phyloP scores from a whole-genome alignment of 805 yeast genomes.

The Hanseniaspora lachancei region DNA sequence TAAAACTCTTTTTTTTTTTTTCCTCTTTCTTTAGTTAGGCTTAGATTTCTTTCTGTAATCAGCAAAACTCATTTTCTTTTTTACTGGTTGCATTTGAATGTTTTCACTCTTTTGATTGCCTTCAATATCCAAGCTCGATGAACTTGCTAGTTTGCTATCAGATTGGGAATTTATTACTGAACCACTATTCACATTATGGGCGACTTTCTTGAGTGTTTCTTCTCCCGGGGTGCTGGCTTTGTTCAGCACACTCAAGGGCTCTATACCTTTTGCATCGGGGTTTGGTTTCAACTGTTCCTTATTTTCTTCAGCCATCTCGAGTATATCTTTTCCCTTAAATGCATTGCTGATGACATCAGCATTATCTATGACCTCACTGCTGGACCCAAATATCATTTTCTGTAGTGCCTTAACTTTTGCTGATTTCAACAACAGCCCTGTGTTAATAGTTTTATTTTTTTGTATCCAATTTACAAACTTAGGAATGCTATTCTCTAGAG shows the following conservation, averaged over 20 bases:
- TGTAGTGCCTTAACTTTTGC: neutral
- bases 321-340: neutral
- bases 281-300: neutral
- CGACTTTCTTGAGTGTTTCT: neutral
- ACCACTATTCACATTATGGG: neutral
- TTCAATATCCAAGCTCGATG: neutral
- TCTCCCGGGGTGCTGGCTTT: neutral
- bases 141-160: neutral
- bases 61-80: conserved; percentile 28
- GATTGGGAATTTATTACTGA: neutral
- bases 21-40: conserved; percentile 12
- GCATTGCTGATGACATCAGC: neutral
- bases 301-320: neutral
- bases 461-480: neutral
- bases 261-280: neutral
- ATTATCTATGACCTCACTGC: neutral
- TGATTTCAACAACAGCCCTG: neutral
- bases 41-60: conserved; percentile 26
- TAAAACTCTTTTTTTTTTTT: neutral
- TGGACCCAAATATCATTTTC: neutral
- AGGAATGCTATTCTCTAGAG: conserved; percentile 2
- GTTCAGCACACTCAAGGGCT: neutral
- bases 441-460: neutral
- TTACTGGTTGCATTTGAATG: conserved; percentile 11
- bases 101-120: neutral